Conservation (phyloP, 2,329 filamentous ascomycete species). For the Dothideomycetes sp. region DNA sequence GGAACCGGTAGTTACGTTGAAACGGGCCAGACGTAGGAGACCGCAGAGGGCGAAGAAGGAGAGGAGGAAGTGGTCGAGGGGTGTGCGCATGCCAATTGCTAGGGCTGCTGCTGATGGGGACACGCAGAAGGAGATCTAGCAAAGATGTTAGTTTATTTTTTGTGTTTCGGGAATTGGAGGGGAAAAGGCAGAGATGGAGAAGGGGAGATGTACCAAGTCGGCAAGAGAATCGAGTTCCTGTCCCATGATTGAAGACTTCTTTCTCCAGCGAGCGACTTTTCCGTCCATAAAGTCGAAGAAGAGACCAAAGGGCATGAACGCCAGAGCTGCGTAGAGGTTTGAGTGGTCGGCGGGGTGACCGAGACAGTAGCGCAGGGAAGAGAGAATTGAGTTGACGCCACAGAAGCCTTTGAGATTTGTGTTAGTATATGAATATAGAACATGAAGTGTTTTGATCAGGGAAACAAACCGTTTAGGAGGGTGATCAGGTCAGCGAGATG, state of each 20-base stretch:
- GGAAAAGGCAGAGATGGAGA: no score
- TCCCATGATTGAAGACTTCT: slow-evolving; percentile 96
- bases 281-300: slow-evolving; percentile 99
- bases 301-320: slow-evolving; percentile 80
- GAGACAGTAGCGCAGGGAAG: slow-evolving; percentile 86
- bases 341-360: slow-evolving; percentile 50
- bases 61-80: slow-evolving; percentile 70
- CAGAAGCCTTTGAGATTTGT: slow-evolving; percentile 54
- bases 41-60: slow-evolving; percentile 91
- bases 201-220: slow-evolving; percentile 60
- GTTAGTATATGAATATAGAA: not conserved
- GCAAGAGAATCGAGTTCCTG: slow-evolving; percentile 94
- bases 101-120: slow-evolving; percentile 82
- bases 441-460: not conserved
- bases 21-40: slow-evolving; percentile 83
- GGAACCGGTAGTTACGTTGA: slow-evolving; percentile 88
- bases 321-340: slow-evolving; percentile 73
- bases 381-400: slow-evolving; percentile 91
- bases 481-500: slow-evolving; percentile 80
- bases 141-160: not conserved
- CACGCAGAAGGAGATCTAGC: slow-evolving; percentile 87
- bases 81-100: slow-evolving; percentile 76
- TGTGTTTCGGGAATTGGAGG: not conserved
- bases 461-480: slow-evolving; percentile 56
- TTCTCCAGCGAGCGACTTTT: slow-evolving; percentile 89